These are phyloP conservation scores for Asparagopsis taxiformis DNA, from an alignment of 31 red algal species.

Conservation along the genomic window DNA sequence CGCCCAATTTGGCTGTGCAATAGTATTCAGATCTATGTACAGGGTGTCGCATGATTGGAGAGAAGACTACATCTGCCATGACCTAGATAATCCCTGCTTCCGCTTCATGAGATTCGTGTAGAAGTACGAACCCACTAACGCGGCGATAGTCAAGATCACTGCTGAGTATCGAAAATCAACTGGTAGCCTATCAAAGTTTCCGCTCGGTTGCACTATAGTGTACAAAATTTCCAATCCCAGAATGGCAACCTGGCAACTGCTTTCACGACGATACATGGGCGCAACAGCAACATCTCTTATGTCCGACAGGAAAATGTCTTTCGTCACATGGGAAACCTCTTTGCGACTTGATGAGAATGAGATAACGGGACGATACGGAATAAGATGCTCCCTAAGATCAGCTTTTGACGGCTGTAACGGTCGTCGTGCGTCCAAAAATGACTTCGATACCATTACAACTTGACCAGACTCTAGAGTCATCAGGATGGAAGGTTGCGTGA, in stretches of 20 bases:
- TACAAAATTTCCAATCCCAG: conserved; percentile 62
- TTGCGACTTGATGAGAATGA: conserved; percentile 17
- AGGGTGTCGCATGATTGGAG: too few species aligned
- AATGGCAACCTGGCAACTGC: conserved; percentile 19
- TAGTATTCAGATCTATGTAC: too few species aligned
- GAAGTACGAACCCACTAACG: conserved; percentile 2
- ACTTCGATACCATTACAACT: conserved; percentile 32
- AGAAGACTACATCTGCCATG: conserved; percentile 39
- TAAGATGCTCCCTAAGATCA: conserved; percentile 23
- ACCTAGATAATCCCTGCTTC: conserved; percentile 27
- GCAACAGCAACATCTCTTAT: conserved; percentile 35
- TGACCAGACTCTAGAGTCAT: conserved; percentile 45
- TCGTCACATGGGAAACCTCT: conserved; percentile 21
- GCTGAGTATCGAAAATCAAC: conserved; percentile 35
- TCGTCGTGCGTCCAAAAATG: conserved; percentile 49
- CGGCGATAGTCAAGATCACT: conserved; percentile 27
- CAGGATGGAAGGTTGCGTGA: conserved; percentile 42
- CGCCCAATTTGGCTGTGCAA: too few species aligned
- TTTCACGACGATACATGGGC: conserved; percentile 39
- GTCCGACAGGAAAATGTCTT: conserved; percentile 11
- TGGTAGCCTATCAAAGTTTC: conserved; percentile 59
- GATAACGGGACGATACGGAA: conserved; percentile 38
- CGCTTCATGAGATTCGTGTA: conserved; percentile 35
- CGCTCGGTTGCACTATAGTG: conserved; percentile 37
- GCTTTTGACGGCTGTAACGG: conserved; percentile 9